These are phyloP conservation scores for Phycomyces blakesleeanus DNA, from an alignment of 192 early-diverging fungal species.

Conservation along the genomic window DNA sequence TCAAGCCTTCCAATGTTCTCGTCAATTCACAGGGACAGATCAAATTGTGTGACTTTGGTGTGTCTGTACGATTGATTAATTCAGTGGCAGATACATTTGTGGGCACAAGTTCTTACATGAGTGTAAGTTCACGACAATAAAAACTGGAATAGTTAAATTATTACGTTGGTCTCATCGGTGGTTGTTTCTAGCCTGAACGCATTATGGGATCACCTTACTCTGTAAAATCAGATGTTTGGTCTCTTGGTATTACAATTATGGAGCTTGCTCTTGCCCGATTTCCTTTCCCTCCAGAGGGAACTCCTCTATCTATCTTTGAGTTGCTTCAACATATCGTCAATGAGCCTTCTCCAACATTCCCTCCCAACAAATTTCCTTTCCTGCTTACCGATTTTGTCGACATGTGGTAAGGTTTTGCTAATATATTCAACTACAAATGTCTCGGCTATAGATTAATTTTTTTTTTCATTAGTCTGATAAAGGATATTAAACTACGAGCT, in stretches of 20 bases:
- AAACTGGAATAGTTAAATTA: not conserved
- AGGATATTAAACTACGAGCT: slow-evolving; percentile 57
- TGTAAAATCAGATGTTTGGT: slow-evolving; percentile 84
- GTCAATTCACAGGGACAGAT: slow-evolving; percentile 78
- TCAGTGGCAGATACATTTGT: slow-evolving; percentile 87
- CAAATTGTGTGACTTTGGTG: slow-evolving; percentile 89
- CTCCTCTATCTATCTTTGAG: slow-evolving; percentile 83
- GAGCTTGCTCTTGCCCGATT: slow-evolving; percentile 76
- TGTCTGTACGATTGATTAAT: slow-evolving; percentile 84
- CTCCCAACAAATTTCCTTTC: slow-evolving; percentile 66
- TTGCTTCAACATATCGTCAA: slow-evolving; percentile 90
- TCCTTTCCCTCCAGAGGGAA: slow-evolving; percentile 67
- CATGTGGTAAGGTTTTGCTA: slow-evolving; percentile 49
- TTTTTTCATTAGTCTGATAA: slow-evolving; percentile 40
- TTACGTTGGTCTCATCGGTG: not conserved
- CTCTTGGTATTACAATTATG: slow-evolving; percentile 79
- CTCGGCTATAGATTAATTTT: not conserved
- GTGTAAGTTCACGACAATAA: slow-evolving; percentile 43
- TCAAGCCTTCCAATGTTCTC: slow-evolving; percentile 85
- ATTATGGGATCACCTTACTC: slow-evolving; percentile 78
- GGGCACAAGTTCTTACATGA: slow-evolving; percentile 83
- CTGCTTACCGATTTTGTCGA: slow-evolving; percentile 76
- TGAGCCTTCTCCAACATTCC: slow-evolving; percentile 79
- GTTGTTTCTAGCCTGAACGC: slow-evolving; percentile 57
- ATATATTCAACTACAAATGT: not conserved